A percentile compares a stretch with the other conserved stretches of the same genome.
phyloP scores from a whole-genome alignment of 768 basidiomycete genomes.

The Lentinula boryana region DNA sequence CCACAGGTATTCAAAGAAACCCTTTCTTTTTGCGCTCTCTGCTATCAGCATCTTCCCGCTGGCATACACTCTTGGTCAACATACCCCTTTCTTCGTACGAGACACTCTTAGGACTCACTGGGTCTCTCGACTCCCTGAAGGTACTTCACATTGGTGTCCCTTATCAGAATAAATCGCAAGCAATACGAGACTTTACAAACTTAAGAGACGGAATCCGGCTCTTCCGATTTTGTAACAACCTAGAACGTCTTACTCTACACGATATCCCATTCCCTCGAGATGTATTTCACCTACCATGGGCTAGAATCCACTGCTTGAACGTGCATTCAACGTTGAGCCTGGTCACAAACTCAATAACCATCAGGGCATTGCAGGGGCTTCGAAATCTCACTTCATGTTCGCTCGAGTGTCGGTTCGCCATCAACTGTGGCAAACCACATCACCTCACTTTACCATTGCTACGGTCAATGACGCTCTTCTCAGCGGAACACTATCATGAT shows the following conservation, averaged over 20 bases:
- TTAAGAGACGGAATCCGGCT: background rate
- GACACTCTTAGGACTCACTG: background rate
- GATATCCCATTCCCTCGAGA: background rate
- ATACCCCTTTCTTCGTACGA: background rate
- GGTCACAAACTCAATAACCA: background rate
- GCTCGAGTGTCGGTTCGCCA: background rate
- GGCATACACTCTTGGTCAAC: background rate
- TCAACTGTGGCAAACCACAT: background rate
- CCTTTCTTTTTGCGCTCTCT: background rate
- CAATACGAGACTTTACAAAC: background rate
- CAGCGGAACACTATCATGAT: background rate
- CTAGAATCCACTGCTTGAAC: background rate
- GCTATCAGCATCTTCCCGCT: background rate
- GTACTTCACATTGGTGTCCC: background rate
- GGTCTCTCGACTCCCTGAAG: background rate
- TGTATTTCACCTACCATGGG: background rate
- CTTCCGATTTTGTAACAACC: background rate
- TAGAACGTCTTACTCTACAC: background rate
- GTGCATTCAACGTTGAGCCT: background rate
- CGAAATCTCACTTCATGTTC: background rate
- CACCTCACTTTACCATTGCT: background rate
- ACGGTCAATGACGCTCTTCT: background rate
- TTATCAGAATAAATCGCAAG: background rate
- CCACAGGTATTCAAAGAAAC: background rate
- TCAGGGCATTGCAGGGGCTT: background rate